A percentile compares a stretch with the other conserved stretches of the same genome.
phyloP scores from a whole-genome alignment of 1,284 basidiomycete genomes.

The Ganoderma multipileum region DNA sequence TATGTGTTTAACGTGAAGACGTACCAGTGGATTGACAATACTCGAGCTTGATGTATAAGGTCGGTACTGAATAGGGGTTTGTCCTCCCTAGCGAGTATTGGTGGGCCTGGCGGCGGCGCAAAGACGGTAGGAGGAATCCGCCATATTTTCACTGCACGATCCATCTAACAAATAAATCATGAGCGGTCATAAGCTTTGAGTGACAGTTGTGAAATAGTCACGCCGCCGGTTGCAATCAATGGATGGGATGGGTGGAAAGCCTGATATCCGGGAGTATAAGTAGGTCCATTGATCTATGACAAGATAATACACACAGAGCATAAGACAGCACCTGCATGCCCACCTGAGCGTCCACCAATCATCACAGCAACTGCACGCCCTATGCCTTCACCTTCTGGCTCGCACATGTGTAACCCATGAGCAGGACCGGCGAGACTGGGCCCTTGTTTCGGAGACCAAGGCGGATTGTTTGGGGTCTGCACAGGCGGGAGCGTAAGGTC shows the following conservation, averaged over 20 bases:
- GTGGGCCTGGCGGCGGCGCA: conserved; percentile 33
- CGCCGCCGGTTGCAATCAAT: conserved; percentile 77
- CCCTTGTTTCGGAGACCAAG: conserved; percentile 57
- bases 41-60: conserved; percentile 67
- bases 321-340: conserved; percentile 71
- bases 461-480: conserved; percentile 54
- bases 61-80: conserved; percentile 76
- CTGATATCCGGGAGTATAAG: conserved; percentile 41
- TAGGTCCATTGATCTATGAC: too few relatives aligned
- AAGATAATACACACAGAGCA: conserved; percentile 54
- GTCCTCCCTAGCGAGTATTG: conserved; percentile 62
- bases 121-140: conserved; percentile 42
- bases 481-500: conserved; percentile 50
- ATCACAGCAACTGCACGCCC: conserved; percentile 71
- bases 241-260: conserved; percentile 69
- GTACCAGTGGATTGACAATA: conserved; percentile 70
- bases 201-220: conserved; percentile 42
- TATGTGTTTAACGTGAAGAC: conserved; percentile 12
- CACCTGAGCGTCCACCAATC: conserved; percentile 72
- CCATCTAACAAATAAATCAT: conserved; percentile 53
- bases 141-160: conserved; percentile 79
- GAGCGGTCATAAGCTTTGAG: conserved; percentile 5
- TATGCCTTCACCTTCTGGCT: conserved; percentile 62
- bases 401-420: conserved; percentile 66
- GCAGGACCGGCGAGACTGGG: conserved; percentile 70